Evolutionary conservation across 495 filamentous ascomycete genomes (phyloP).

Genomic region (Daldinia caldariorum): DNA sequence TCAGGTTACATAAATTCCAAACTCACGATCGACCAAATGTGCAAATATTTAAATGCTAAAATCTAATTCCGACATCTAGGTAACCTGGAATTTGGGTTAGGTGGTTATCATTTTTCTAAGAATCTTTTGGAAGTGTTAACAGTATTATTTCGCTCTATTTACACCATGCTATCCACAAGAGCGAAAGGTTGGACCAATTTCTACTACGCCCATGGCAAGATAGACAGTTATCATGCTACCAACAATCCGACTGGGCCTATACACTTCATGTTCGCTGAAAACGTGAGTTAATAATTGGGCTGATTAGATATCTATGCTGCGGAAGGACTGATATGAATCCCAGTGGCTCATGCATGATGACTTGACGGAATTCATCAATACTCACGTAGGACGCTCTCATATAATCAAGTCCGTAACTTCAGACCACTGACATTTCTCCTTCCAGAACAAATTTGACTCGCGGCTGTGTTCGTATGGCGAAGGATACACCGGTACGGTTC

Average conservation of each 20-base stretch:
- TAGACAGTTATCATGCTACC: constrained; percentile 30
- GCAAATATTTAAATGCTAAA: no score
- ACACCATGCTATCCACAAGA: constrained; percentile 34
- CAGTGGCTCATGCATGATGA: constrained; percentile 39
- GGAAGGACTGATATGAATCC: background rate
- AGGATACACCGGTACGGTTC: constrained; percentile 38
- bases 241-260: constrained; percentile 40
- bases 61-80: no score
- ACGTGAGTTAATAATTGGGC: constrained; percentile 19
- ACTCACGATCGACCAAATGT: no score
- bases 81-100: no score
- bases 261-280: constrained; percentile 42
- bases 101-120: no score
- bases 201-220: constrained; percentile 31
- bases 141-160: background rate
- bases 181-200: constrained; percentile 33
- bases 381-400: constrained; percentile 17
- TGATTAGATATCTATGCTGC: background rate
- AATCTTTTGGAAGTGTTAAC: background rate
- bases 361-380: constrained; percentile 36
- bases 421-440: constrained; percentile 3
- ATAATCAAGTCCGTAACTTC: background rate
- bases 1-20: no score
- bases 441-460: constrained; percentile 35
- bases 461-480: constrained; percentile 36